phyloP scores from a whole-genome alignment of 2,329 filamentous ascomycete genomes.

The Diaporthe ampelina region DNA sequence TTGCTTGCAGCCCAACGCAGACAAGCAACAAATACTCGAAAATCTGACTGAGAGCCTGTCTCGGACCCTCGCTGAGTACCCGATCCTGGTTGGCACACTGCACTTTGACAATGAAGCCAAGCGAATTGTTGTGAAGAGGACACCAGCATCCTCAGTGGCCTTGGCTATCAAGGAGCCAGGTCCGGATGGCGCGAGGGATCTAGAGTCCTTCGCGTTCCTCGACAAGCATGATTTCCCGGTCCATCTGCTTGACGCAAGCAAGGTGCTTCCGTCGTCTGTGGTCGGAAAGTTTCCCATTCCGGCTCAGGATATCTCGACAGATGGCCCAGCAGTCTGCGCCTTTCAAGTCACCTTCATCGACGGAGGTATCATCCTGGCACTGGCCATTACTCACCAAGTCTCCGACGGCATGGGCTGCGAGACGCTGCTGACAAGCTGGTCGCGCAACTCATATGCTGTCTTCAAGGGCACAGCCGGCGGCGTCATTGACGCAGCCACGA shows the following conservation, averaged over 20 bases:
- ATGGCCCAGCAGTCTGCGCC: constrained; percentile 31
- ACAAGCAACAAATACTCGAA: constrained; percentile 14
- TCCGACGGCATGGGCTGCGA: constrained; percentile 48
- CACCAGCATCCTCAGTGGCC: constrained; percentile 11
- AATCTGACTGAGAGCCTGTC: constrained; percentile 21
- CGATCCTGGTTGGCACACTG: constrained; percentile 26
- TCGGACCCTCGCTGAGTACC: constrained; percentile 32
- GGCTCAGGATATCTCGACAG: constrained; percentile 15
- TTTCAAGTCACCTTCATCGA: constrained; percentile 49
- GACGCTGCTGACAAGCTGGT: constrained; percentile 47
- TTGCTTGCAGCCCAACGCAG: constrained; percentile 1
- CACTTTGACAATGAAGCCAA: constrained; percentile 34
- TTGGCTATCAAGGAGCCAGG: constrained; percentile 30
- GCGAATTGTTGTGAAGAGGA: constrained; percentile 23
- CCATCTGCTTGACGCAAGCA: constrained; percentile 33
- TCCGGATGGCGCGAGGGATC: not conserved
- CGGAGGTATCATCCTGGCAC: constrained; percentile 47
- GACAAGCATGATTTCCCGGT: constrained; percentile 37
- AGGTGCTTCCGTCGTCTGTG: constrained; percentile 29
- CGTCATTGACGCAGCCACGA: not conserved
- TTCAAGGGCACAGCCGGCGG: constrained; percentile 32
- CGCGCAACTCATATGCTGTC: constrained; percentile 45
- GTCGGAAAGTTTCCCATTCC: constrained; percentile 26
- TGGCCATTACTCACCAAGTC: constrained; percentile 47
- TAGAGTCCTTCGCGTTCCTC: constrained; percentile 25